phyloP scores from a whole-genome alignment of 257 asterid genomes.

The Knoxia roxburghii region DNA sequence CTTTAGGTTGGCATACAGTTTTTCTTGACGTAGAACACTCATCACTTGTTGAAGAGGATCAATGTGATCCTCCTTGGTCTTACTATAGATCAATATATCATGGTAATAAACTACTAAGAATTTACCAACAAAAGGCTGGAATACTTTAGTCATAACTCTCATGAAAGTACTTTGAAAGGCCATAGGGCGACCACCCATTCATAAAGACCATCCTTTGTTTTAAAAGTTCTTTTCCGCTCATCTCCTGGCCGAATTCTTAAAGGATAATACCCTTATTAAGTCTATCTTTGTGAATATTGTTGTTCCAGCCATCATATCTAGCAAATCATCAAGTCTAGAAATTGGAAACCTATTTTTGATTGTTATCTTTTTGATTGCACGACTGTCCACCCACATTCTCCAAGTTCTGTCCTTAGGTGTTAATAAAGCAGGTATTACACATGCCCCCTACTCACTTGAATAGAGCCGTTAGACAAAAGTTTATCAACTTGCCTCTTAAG shows the following conservation, averaged over 20 bases:
- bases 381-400: neutral
- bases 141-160: neutral
- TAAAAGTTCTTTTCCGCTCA: conserved; percentile 7
- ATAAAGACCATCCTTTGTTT: neutral
- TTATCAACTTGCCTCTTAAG: conserved; percentile 1
- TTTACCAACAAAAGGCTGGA: neutral
- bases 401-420: no score
- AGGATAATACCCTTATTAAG: neutral
- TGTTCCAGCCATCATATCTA: neutral
- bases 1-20: no score
- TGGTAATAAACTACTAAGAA: conserved; percentile 1
- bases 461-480: no score
- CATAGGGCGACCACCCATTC: neutral
- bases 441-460: no score
- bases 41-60: neutral
- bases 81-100: neutral
- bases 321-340: neutral
- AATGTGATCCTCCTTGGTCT: neutral
- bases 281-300: neutral
- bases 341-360: neutral
- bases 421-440: no score
- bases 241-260: neutral
- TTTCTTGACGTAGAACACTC: neutral
- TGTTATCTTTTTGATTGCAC: neutral
- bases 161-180: neutral